Base-by-base conservation (phyloP, 2,329 filamentous ascomycete genomes). In the Polytolypa hystricis region DNA sequence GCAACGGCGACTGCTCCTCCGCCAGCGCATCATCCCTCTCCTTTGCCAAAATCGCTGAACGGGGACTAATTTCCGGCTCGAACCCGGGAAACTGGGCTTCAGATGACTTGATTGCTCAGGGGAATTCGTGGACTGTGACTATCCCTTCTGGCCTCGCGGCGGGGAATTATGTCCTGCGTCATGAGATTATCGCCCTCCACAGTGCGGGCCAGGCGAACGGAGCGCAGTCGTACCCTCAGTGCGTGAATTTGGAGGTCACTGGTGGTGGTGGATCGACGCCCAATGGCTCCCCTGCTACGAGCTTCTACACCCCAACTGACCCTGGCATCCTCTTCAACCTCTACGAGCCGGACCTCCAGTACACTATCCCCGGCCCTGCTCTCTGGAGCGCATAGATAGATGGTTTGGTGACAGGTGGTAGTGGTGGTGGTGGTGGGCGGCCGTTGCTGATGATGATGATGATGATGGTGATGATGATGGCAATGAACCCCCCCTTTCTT, bases 21-120 rank as follows among this genome's bases (percentile, higher is more conserved):
- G 71, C 69, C 38, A 67, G 72, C 55, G 71, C 73, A 55, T 58
- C 55, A 2, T 50, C 58, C 4, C 65, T 79, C 20, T 56, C 70
- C 44, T 80, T 71, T 56, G 73, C 77, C 67, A 81, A 81, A 67
- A 78, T 81, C 41, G 67, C 70, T 26, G 66, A 66, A 38, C 62
- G 54, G 20, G 77, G 76, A 38, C 64, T 74, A 43, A 58, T 70
- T 41, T 51, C 60, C 42, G 61, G 57, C 31, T 58, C 50, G 35
- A 54, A 56, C 23, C 48, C 66, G 0, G 67, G 69, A 25, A 57
- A 53, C 28, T 80, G 74, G 74, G 75, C 70, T 33, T 57, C 70
- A 7, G 72, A 77, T 38, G 50, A 66, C 5, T 48, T 76, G 48
- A 67, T 68, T 44, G 47, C 58, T 47, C 63, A 66, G 48, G 72